Evolutionary conservation across 768 basidiomycete species (phyloP).

Genomic region (Mycena galericulata): DNA sequence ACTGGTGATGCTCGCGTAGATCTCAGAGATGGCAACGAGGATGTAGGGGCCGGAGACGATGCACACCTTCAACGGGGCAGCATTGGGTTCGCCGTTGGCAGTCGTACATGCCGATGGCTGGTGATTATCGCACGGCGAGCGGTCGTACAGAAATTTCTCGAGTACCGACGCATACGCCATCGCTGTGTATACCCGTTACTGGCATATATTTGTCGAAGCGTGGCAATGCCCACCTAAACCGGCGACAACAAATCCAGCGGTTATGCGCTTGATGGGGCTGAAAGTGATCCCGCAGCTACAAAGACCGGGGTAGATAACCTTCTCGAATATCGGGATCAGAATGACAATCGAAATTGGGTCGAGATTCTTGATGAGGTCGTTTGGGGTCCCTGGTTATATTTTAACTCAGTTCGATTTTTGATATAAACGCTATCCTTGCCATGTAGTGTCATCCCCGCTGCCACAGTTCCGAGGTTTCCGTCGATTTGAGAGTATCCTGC

Average conservation of each 20-base stretch:
- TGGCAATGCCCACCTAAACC: conserved; percentile 49
- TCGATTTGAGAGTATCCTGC: conserved; percentile 67
- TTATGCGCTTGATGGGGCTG: conserved; percentile 67
- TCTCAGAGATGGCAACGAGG: conserved; percentile 67
- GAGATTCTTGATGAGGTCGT: too few species aligned
- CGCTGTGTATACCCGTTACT: conserved; percentile 45
- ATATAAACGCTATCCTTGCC: too few species aligned
- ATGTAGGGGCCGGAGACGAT: conserved; percentile 62
- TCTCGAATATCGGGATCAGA: too few species aligned
- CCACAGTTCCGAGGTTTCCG: conserved; percentile 61
- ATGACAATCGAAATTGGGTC: too few species aligned
- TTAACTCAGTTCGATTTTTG: too few species aligned
- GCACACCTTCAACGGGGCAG: conserved; percentile 65
- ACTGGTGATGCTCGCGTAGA: conserved; percentile 68
- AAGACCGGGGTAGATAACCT: too few species aligned
- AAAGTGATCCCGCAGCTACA: too few species aligned
- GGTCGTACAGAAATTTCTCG: conserved; percentile 57
- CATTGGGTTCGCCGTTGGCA: too few species aligned
- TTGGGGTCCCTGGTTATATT: too few species aligned
- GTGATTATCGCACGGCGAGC: conserved; percentile 58
- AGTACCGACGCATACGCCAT: conserved; percentile 66
- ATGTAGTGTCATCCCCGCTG: conserved; percentile 63
- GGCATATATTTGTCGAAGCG: neutral
- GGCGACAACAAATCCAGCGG: conserved; percentile 62
- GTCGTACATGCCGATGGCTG: conserved; percentile 54